Base-by-base conservation (phyloP, 805 yeast species). In the Hanseniaspora clermontiae region DNA sequence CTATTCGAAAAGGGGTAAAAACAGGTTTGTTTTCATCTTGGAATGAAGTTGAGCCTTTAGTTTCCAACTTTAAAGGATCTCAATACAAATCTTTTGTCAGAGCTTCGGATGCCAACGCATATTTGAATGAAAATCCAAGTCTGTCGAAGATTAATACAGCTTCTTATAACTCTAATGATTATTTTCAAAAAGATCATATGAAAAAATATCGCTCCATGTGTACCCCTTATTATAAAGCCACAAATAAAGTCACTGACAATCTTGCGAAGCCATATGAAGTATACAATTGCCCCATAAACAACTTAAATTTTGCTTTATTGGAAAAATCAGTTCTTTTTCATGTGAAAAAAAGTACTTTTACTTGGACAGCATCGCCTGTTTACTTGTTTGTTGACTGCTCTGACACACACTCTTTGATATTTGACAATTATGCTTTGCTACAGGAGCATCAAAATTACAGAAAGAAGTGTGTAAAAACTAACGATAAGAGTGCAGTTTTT, bases 21-120 rank as follows among this genome's bases (percentile, higher is more conserved):
- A 63, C 69, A 1, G 95, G 95, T 0, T 72, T 87, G 0, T 87
- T 70, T 66, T 61, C 57, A 8, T 66, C 67, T 19, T 88, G 96
- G 96, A 64, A 65, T 1, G 79, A 74, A 5, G 80, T 83, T 57
- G 70, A 75, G 54, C 60, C 61, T 0, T 77, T 79, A 47, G 84
- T 82, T 0, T 60, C 63, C 7, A 87, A 90, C 0, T 82, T 66
- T 61, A 58, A 75, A 3, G 79, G 80, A 2, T 84, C 88, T 7
- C 62, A 65, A 14, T 82, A 65, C 68, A 84, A 82, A 66, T 76
- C 77, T 61, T 86, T 86, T 63, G 60, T 64, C 11, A 66, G 77
- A 1, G 55, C 31, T 0, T 61, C 61, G 0, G 85, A 74, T 32
- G 95, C 95, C 0, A 58, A 64, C 27, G 67, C 65, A 0, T 82